phyloP scores from a whole-genome alignment of 768 basidiomycete species.

The Xerocomellus amylosporus region DNA sequence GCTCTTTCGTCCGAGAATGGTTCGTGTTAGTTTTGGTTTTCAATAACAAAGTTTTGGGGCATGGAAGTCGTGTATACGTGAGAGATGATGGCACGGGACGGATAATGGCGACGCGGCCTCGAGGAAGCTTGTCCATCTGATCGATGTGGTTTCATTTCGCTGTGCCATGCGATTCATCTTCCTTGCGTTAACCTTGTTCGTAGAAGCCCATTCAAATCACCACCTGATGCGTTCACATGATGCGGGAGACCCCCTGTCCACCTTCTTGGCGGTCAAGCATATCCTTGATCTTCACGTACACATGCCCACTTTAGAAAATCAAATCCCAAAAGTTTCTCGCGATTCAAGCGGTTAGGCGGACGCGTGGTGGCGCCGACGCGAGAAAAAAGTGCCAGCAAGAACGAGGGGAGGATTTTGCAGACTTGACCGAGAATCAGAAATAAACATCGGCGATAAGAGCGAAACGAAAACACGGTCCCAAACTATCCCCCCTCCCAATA shows the following conservation, averaged over 20 bases:
- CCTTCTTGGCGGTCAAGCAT: neutral
- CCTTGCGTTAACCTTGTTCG: conserved; percentile 14
- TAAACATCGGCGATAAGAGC: neutral
- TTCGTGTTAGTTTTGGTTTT: neutral
- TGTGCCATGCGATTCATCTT: neutral
- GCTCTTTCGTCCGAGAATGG: neutral
- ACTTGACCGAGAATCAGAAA: neutral
- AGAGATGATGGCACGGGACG: neutral
- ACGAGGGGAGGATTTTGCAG: neutral
- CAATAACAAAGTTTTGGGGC: neutral
- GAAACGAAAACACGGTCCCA: neutral
- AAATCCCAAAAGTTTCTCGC: conserved; percentile 23
- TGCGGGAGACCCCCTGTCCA: neutral
- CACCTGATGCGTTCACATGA: neutral
- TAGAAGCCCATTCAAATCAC: neutral
- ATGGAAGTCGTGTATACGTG: neutral
- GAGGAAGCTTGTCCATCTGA: neutral
- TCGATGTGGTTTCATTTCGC: neutral
- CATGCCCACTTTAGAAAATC: conserved; percentile 11
- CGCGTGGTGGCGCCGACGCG: neutral
- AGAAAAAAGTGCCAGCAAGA: neutral
- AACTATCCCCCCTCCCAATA: neutral
- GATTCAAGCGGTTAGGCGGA: neutral
- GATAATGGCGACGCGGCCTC: neutral
- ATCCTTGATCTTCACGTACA: neutral